Conservation (phyloP, 345 rosid genomes). For the Tarenaya hassleriana region DNA sequence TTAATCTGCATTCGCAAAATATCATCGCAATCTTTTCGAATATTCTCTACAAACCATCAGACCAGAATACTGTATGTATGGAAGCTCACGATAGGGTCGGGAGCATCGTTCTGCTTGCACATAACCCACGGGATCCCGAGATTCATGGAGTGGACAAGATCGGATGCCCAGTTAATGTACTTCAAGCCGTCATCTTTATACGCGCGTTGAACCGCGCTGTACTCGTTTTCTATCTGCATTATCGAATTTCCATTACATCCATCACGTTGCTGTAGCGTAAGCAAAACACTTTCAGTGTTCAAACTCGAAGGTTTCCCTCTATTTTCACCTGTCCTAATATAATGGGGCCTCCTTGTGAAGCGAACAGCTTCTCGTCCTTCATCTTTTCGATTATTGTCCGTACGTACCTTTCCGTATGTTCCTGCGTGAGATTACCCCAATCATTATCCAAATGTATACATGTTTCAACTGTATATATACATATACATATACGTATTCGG, state of each 20-base stretch:
- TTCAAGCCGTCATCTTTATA: conserved; percentile 38
- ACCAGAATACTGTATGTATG: no score
- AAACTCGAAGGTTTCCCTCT: neutral
- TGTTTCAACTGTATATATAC: neutral
- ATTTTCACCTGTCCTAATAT: conserved; percentile 50
- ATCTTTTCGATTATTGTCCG: conserved; percentile 36
- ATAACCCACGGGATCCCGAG: conserved; percentile 85
- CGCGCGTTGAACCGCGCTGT: conserved; percentile 44
- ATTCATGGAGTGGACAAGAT: conserved; percentile 50
- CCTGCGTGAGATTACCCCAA: conserved; percentile 25
- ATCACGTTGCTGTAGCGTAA: no score
- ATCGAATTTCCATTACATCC: neutral
- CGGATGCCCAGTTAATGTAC: conserved; percentile 68
- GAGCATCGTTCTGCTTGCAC: conserved; percentile 84
- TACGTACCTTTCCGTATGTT: conserved; percentile 51
- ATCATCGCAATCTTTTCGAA: conserved; percentile 1
- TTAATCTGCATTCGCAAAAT: conserved; percentile 43
- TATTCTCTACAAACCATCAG: no score
- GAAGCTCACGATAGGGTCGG: conserved; percentile 66
- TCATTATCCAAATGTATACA: no score
- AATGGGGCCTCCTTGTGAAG: conserved; percentile 58
- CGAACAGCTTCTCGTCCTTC: conserved; percentile 52
- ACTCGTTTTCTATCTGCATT: conserved; percentile 75
- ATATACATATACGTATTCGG: neutral
- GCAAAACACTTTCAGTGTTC: neutral